Evolutionary conservation across 257 asterid genomes (phyloP), one percentile per base, ranked within the genome.

Genomic region (Dorcoceras hygrometricum): DNA sequence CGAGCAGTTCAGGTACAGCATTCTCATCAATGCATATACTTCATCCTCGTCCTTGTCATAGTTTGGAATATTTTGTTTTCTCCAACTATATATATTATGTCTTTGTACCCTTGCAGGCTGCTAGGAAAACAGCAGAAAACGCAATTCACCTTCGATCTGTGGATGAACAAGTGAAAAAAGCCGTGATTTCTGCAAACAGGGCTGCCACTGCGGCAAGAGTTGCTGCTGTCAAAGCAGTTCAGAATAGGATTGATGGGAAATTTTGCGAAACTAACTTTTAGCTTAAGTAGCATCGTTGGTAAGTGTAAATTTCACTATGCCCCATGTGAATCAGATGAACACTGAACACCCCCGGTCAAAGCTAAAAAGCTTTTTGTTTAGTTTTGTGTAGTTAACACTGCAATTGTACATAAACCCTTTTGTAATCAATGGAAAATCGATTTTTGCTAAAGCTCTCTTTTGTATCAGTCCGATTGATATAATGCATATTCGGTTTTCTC

Each of bases 161-260:
- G 36, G 96, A 91, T 4, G 95, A 82, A 18, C 84, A 84, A 74
- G 96, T 91, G 67, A 85, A 82, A 79, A 89, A 73, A 48, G 87
- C 88, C 3, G 89, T 87, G 70, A 76, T 76, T 70, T 81, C 82
- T 60, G 87, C 92, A 65, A 83, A 86, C 66, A 65, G 77, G 71
- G 91, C 89, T 9, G 91, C 91, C 71, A 83, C 79, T 4, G 87
- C 91, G 1, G 85, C 87, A 8, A 79, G 91, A 76, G 89, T 85
- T 59, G 89, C 89, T 59, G 87, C 89, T 60, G 81, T 81, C 32
- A 83, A 74, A 71, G 89, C 89, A 16, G 89, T 72, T 54, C 82
- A 85, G 73, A 81, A 79, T 56, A 68, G 78, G 77, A 81, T 80
- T 26, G 69, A 85, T 68, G 84, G 75, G 19, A 80, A 68, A 57